Evolutionary conservation across 192 early-diverging fungal genomes (phyloP).

Genomic region (Neocallimastix lanati): DNA sequence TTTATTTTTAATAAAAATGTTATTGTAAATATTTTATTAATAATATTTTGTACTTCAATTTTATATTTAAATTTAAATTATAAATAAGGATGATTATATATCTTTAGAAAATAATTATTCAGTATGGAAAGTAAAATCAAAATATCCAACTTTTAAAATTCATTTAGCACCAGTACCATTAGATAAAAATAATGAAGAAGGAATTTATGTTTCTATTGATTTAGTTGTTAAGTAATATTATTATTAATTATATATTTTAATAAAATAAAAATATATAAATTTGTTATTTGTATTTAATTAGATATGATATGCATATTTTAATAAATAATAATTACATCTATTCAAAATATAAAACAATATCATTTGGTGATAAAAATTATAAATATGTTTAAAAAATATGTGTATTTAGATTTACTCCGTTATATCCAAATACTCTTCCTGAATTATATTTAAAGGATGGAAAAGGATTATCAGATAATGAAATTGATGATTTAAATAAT

Average conservation of each 20-base stretch:
- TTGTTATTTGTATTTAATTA: too few species aligned
- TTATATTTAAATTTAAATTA: too few species aligned
- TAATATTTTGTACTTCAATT: too few species aligned
- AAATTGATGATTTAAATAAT: not conserved
- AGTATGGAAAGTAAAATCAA: not conserved
- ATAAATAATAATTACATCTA: too few species aligned
- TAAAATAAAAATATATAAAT: too few species aligned
- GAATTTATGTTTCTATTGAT: not conserved
- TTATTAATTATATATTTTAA: too few species aligned
- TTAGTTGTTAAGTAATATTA: not conserved
- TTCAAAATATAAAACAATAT: too few species aligned
- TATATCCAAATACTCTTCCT: not conserved
- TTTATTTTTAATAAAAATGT: too few species aligned
- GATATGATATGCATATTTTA: too few species aligned
- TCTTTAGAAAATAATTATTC: not conserved
- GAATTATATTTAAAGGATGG: not conserved
- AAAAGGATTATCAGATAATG: not conserved
- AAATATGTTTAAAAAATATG: too few species aligned
- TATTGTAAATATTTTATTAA: too few species aligned
- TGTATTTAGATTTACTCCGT: not conserved
- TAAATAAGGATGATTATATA: not conserved
- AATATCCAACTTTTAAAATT: not conserved
- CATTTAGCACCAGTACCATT: not conserved
- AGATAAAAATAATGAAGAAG: not conserved
- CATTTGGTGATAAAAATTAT: too few species aligned